These are phyloP conservation scores for Tagetes patula DNA, from an alignment of 129 eudicot genomes.

Conservation along the genomic window DNA sequence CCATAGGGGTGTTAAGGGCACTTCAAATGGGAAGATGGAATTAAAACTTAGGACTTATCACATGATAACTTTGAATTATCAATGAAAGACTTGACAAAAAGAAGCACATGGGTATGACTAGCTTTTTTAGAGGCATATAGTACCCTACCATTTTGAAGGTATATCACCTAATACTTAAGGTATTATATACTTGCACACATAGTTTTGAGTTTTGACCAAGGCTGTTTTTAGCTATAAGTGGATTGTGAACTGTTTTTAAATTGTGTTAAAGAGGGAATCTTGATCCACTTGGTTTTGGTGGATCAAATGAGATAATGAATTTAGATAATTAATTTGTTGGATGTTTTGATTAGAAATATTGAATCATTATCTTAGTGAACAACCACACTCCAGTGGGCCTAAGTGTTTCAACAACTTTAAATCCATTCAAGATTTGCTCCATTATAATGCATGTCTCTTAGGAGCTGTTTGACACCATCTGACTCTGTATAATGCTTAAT, in stretches of 20 bases:
- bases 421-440: constrained; percentile 10
- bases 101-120: constrained; percentile 41
- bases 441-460: neutral
- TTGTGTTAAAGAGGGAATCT: constrained; percentile 29
- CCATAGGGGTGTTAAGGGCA: constrained; percentile 7
- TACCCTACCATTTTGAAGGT: constrained; percentile 37
- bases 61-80: constrained; percentile 28
- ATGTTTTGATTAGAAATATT: constrained; percentile 23
- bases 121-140: constrained; percentile 35
- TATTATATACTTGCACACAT: constrained; percentile 21
- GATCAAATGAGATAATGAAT: constrained; percentile 17
- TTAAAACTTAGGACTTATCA: constrained; percentile 27
- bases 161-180: constrained; percentile 28
- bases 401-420: constrained; percentile 25
- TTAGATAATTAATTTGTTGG: constrained; percentile 19
- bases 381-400: constrained; percentile 32
- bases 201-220: constrained; percentile 38
- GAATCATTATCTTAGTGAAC: constrained; percentile 32
- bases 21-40: constrained; percentile 24
- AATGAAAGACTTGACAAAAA: constrained; percentile 31
- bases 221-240: constrained; percentile 21
- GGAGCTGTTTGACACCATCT: too few species aligned
- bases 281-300: constrained; percentile 31
- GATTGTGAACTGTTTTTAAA: constrained; percentile 19
- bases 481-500: too few species aligned